Evolutionary conservation across 192 early-diverging fungal genomes (phyloP), one percentile per base, ranked within the genome.

Genomic region (Backusella sp.): DNA sequence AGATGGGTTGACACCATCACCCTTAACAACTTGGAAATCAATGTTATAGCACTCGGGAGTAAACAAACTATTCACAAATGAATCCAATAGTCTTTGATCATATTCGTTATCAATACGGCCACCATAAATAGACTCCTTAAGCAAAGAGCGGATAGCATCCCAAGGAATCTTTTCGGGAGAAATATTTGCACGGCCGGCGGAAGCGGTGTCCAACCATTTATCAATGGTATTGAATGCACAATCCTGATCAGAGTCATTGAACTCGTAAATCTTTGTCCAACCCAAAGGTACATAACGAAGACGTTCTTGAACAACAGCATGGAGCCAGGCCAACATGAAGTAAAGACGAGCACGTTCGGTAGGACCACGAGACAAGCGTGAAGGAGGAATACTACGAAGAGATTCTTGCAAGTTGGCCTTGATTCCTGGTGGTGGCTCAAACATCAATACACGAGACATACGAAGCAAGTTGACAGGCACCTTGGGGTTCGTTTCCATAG

Each of bases 261-360:
- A 99, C 80, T 99, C 98, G 79, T 99, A 99, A 1, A 84, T 76
- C 83, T 96, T 97, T 12, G 96, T 92, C 98, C 98, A 99, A 26
- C 98, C 98, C 36, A 99, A 86, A 52, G 98, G 98, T 19, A 91
- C 91, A 80, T 99, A 99, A 11, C 98, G 93, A 37, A 98, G 88
- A 66, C 98, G 95, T 87, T 99, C 98, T 77, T 96, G 85, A 6
- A 97, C 90, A 21, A 99, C 87, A 0, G 96, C 91, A 85, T 99
- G 97, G 68, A 99, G 85, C 98, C 98, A 99, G 6, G 96, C 94
- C 32, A 99, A 83, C 82, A 98, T 82, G 78, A 99, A 99, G 84
- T 95, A 95, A 53, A 99, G 86, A 12, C 98, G 91, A 1, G 89
- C 84, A 35, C 94, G 91, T 86, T 99, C 98, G 1, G 87, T 88